Evolutionary conservation across 129 eudicot species (phyloP).

Genomic region (Glebionis coronaria): DNA sequence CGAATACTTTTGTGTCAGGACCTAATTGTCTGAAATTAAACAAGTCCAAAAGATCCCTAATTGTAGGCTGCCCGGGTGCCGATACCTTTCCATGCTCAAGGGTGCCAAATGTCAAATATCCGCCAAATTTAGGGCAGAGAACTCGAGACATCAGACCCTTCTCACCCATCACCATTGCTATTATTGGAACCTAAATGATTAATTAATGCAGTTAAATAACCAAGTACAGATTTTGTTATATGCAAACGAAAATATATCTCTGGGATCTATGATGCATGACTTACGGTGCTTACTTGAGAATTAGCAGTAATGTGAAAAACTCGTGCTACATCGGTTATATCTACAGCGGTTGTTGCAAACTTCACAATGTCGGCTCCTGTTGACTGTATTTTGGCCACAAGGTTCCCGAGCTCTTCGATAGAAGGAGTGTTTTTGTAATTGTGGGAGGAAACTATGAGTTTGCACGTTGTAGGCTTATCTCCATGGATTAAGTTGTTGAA

Average conservation of each 20-base stretch:
- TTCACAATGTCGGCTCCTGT: slow-evolving; percentile 97
- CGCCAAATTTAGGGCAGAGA: slow-evolving; percentile 53
- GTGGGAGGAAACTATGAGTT: slow-evolving; percentile 86
- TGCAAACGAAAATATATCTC: background rate
- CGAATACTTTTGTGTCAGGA: slow-evolving; percentile 19
- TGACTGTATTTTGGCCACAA: slow-evolving; percentile 88
- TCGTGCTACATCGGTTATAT: slow-evolving; percentile 88
- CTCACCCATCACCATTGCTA: slow-evolving; percentile 97
- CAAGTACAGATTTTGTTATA: too few species aligned
- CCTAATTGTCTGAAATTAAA: slow-evolving; percentile 1
- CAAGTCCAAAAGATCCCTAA: background rate
- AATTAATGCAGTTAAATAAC: too few species aligned
- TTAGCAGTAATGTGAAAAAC: slow-evolving; percentile 78
- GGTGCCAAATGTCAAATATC: slow-evolving; percentile 79
- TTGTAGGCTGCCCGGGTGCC: slow-evolving; percentile 80
- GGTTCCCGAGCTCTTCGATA: slow-evolving; percentile 82
- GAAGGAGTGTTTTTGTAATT: slow-evolving; percentile 84
- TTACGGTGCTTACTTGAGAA: slow-evolving; percentile 81
- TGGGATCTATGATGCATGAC: slow-evolving; percentile 25
- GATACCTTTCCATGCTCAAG: slow-evolving; percentile 66
- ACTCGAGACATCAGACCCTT: slow-evolving; percentile 85
- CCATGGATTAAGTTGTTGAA: slow-evolving; percentile 48
- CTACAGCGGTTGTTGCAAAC: slow-evolving; percentile 88
- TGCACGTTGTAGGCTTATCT: slow-evolving; percentile 63
- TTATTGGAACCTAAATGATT: slow-evolving; percentile 68